Evolutionary conservation across 2,329 filamentous ascomycete genomes (phyloP).

Genomic region (Penicillium sp.): DNA sequence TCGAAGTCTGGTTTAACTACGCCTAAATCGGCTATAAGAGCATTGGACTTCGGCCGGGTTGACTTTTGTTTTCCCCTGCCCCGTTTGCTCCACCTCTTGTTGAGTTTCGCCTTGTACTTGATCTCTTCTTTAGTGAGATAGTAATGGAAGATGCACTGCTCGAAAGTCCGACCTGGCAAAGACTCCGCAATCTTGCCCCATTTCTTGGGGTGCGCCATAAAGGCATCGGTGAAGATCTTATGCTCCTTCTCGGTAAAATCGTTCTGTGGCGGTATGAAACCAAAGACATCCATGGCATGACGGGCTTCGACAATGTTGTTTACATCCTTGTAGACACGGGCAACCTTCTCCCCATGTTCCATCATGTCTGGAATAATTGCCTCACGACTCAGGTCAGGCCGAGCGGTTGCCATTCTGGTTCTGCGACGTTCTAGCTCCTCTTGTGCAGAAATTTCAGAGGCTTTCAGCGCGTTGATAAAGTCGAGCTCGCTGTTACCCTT

Average conservation of each 20-base stretch:
- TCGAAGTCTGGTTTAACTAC: conserved; percentile 42
- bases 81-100: conserved; percentile 43
- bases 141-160: conserved; percentile 49
- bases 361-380: conserved; percentile 48
- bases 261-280: conserved; percentile 43
- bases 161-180: conserved; percentile 44
- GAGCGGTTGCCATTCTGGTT: conserved; percentile 41
- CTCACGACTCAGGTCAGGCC: conserved; percentile 43
- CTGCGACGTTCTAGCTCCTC: conserved; percentile 45
- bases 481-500: conserved; percentile 49
- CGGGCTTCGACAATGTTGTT: conserved; percentile 41
- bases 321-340: conserved; percentile 43
- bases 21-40: conserved; percentile 46
- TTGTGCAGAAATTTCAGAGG: conserved; percentile 46
- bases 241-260: conserved; percentile 48
- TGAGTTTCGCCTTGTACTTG: conserved; percentile 48
- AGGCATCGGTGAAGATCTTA: conserved; percentile 44
- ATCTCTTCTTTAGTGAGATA: conserved; percentile 48
- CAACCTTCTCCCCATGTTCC: conserved; percentile 36
- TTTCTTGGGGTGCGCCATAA: conserved; percentile 47
- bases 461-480: conserved; percentile 45
- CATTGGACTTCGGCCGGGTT: conserved; percentile 44
- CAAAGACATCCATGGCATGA: conserved; percentile 41
- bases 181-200: conserved; percentile 49
- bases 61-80: conserved; percentile 35